Percentiles rank a stretch among this genome's conserved stretches.
Conservation (phyloP, 116 monocot genomes). For the Papilionanthe hybrid region DNA sequence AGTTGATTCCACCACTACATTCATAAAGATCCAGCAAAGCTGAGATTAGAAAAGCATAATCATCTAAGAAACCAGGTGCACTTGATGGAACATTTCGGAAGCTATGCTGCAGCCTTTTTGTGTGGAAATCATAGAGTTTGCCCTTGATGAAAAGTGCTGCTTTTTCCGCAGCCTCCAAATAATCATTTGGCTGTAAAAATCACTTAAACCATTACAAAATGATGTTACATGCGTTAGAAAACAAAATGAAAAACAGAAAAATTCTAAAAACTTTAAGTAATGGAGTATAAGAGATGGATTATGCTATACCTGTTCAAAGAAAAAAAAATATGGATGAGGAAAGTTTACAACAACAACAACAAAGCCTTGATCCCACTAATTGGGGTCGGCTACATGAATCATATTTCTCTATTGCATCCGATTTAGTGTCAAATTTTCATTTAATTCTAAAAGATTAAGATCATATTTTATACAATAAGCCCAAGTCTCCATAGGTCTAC, state of each 20-base stretch:
- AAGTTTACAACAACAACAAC: too few relatives aligned
- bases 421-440: too few relatives aligned
- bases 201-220: neutral
- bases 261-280: neutral
- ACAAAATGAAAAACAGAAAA: neutral
- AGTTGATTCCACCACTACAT: conserved; percentile 59
- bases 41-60: conserved; percentile 85
- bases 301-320: neutral
- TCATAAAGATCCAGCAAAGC: conserved; percentile 88
- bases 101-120: conserved; percentile 58
- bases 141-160: conserved; percentile 65
- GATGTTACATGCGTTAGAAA: neutral
- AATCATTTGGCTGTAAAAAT: conserved; percentile 61
- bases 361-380: too few relatives aligned
- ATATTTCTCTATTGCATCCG: too few relatives aligned
- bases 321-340: too few relatives aligned
- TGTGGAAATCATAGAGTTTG: conserved; percentile 52
- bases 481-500: too few relatives aligned
- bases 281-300: neutral
- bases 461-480: too few relatives aligned
- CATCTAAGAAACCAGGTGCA: conserved; percentile 92
- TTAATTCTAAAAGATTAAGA: too few relatives aligned
- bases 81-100: conserved; percentile 90
- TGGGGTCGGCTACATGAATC: too few relatives aligned
- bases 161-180: conserved; percentile 66